These are phyloP conservation scores for Curvularia eragrostidis DNA, from an alignment of 2,329 filamentous ascomycete genomes.

Conservation along the genomic window DNA sequence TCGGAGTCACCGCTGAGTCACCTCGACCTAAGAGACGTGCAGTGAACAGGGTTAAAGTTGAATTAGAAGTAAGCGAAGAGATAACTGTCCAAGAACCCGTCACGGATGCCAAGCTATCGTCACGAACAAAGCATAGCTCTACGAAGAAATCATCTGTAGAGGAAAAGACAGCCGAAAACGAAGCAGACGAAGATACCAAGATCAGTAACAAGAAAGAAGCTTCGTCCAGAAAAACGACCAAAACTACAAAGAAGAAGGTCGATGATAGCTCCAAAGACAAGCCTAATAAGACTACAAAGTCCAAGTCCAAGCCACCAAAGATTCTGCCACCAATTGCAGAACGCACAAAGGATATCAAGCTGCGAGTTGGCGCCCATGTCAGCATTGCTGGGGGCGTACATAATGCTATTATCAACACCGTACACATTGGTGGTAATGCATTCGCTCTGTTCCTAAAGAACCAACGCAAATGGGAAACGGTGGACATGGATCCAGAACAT, in stretches of 20 bases:
- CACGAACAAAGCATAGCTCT: not conserved
- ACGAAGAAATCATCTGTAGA: slow-evolving; percentile 2
- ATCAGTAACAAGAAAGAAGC: not conserved
- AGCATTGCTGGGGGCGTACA: slow-evolving; percentile 90
- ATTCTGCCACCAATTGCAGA: slow-evolving; percentile 70
- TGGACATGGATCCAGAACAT: slow-evolving; percentile 73
- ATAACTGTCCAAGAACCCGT: slow-evolving; percentile 13
- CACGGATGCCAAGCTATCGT: slow-evolving; percentile 1
- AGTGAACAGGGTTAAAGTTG: slow-evolving; percentile 28
- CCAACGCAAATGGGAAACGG: slow-evolving; percentile 92
- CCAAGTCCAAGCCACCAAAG: slow-evolving; percentile 52
- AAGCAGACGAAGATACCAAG: slow-evolving; percentile 16
- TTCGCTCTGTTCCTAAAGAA: slow-evolving; percentile 97
- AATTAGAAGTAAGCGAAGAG: slow-evolving; percentile 24
- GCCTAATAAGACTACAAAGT: slow-evolving; percentile 39
- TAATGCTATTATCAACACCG: slow-evolving; percentile 79
- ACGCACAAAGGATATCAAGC: slow-evolving; percentile 73
- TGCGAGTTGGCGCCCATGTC: slow-evolving; percentile 93
- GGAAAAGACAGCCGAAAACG: not conserved
- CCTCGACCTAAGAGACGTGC: slow-evolving; percentile 23
- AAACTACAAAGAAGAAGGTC: slow-evolving; percentile 9
- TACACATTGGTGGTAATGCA: slow-evolving; percentile 86
- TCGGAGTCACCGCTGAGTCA: slow-evolving; percentile 10
- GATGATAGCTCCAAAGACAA: slow-evolving; percentile 6
- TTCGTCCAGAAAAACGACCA: not conserved